These are phyloP conservation scores for Magnolia changhungtana DNA, from an alignment of 164 flowering plant genomes.

Conservation along the genomic window DNA sequence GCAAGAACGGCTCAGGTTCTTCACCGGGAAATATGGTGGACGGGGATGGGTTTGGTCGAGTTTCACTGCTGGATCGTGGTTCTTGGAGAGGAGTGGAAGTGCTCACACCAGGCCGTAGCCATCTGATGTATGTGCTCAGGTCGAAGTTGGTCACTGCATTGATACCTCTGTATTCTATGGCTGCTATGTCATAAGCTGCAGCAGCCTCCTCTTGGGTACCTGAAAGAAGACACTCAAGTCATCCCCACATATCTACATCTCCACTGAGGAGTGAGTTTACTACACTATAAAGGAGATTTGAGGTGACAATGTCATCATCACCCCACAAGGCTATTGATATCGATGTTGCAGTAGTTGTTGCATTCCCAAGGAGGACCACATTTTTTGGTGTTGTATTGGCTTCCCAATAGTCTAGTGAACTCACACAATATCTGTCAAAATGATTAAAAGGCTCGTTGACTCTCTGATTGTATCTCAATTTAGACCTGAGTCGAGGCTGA, in stretches of 20 bases:
- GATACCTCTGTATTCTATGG: constrained; percentile 65
- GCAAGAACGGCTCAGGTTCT: constrained; percentile 15
- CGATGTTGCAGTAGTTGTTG: too few species aligned
- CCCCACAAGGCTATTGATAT: too few species aligned
- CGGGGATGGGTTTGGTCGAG: background rate
- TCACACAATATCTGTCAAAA: too few species aligned
- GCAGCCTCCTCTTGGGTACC: constrained; percentile 87
- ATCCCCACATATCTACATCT: too few species aligned
- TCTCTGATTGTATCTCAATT: too few species aligned
- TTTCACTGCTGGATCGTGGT: constrained; percentile 17
- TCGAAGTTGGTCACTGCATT: constrained; percentile 75
- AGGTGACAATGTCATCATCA: too few species aligned
- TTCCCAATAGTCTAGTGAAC: too few species aligned
- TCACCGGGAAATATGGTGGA: constrained; percentile 1
- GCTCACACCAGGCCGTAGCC: constrained; percentile 52
- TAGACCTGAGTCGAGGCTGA: background rate
- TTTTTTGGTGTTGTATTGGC: too few species aligned
- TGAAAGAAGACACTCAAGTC: constrained; percentile 7
- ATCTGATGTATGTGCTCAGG: constrained; percentile 59
- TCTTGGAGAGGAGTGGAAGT: constrained; percentile 23
- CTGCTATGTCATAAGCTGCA: constrained; percentile 68
- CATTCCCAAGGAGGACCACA: too few species aligned
- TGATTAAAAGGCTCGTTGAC: too few species aligned
- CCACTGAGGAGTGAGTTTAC: too few species aligned
- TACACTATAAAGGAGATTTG: too few species aligned